Conservation (phyloP, 192 early-diverging fungal species). For the Anaeromyces robustus region DNA sequence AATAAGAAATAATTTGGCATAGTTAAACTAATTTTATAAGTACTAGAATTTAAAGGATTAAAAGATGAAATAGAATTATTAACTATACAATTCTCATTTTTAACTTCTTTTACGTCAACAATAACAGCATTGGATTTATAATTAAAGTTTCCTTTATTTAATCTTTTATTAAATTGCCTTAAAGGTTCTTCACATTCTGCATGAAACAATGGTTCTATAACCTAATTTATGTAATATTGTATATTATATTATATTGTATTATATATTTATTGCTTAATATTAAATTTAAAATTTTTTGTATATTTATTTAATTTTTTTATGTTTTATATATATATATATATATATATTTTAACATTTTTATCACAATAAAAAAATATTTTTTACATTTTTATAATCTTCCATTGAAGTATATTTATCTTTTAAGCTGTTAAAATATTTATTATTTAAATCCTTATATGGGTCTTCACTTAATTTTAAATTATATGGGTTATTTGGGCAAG, state of each 20-base stretch:
- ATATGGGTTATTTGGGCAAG: not conserved
- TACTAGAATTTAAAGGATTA: too few species aligned
- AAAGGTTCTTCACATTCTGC: not conserved
- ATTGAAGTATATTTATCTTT: not conserved
- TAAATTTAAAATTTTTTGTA: too few species aligned
- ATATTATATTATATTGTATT: too few species aligned
- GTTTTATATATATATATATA: too few species aligned
- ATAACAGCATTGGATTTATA: not conserved
- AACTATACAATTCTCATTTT: too few species aligned
- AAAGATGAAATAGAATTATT: too few species aligned
- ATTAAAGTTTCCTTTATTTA: not conserved
- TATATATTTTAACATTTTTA: too few species aligned
- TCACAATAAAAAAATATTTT: too few species aligned
- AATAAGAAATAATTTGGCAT: not conserved
- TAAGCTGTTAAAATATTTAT: not conserved
- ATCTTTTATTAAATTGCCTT: not conserved
- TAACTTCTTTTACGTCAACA: not conserved
- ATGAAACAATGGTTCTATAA: not conserved
- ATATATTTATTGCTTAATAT: not conserved
- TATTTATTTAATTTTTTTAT: not conserved
- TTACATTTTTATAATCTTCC: not conserved
- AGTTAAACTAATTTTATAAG: not conserved
- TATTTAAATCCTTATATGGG: not conserved
- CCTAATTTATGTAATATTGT: not conserved
- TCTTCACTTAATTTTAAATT: not conserved